phyloP scores from a whole-genome alignment of 2,329 filamentous ascomycete species.

The Orbilia oligospora region DNA sequence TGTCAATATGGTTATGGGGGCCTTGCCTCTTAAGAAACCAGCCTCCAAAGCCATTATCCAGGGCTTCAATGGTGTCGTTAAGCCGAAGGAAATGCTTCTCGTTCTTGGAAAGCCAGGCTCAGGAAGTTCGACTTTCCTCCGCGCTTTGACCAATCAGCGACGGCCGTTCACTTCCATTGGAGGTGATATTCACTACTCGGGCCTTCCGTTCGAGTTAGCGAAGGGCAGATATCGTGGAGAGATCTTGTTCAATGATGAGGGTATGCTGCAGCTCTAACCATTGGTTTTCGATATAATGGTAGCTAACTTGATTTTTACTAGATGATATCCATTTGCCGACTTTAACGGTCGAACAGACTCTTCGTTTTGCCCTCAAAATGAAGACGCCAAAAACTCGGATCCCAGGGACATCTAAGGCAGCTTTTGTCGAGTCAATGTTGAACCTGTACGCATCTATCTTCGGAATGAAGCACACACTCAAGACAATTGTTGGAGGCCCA shows the following conservation, averaged over 20 bases:
- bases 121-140: constrained; percentile 83
- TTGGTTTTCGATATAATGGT: background rate
- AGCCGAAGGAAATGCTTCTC: constrained; percentile 80
- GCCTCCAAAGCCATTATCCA: constrained; percentile 74
- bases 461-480: constrained; percentile 80
- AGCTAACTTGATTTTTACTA: constrained; percentile 35
- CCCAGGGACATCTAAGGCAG: constrained; percentile 62
- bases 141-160: constrained; percentile 80
- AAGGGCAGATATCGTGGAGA: constrained; percentile 80
- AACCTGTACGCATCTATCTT: constrained; percentile 75
- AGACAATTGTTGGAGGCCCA: constrained; percentile 81
- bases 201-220: constrained; percentile 77
- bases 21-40: constrained; percentile 68
- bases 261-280: constrained; percentile 71
- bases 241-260: constrained; percentile 83
- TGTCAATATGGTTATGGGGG: constrained; percentile 40
- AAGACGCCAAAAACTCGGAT: constrained; percentile 63
- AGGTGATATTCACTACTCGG: constrained; percentile 80
- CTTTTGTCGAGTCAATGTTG: constrained; percentile 77
- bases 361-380: constrained; percentile 76
- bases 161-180: constrained; percentile 76
- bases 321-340: constrained; percentile 75
- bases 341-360: constrained; percentile 82
- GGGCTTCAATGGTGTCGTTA: constrained; percentile 77
- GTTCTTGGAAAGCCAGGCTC: constrained; percentile 80